Percentiles rank a stretch among this genome's conserved stretches.
Conservation (phyloP, 2,329 filamentous ascomycete genomes). For the Pestalotiopsis sp. region DNA sequence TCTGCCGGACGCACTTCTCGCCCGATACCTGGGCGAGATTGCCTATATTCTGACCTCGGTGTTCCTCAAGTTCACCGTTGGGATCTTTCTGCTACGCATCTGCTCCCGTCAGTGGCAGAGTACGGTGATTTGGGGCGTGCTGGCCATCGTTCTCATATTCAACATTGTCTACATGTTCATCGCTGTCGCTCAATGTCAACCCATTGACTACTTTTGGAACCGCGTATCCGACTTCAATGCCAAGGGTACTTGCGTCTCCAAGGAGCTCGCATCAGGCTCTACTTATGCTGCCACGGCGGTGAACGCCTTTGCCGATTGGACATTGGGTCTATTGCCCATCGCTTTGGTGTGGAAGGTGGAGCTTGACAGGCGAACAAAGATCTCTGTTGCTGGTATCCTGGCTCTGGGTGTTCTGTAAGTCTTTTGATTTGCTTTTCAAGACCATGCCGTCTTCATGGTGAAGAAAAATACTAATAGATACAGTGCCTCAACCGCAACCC, state of each 20-base stretch:
- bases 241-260: constrained; percentile 35
- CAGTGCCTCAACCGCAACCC: constrained; percentile 43
- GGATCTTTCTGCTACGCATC: constrained; percentile 42
- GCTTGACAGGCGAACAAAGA: constrained; percentile 36
- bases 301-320: constrained; percentile 38
- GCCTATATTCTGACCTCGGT: constrained; percentile 42
- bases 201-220: constrained; percentile 41
- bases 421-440: neutral
- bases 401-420: constrained; percentile 42
- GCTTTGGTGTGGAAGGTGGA: constrained; percentile 39
- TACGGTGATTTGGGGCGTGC: constrained; percentile 34
- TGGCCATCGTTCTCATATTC: constrained; percentile 35
- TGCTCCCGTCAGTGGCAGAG: constrained; percentile 35
- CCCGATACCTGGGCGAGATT: constrained; percentile 40
- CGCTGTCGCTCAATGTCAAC: constrained; percentile 41
- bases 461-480: neutral
- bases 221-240: constrained; percentile 29
- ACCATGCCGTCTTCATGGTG: neutral
- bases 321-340: constrained; percentile 38
- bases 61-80: constrained; percentile 40
- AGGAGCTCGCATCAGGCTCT: constrained; percentile 30
- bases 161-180: constrained; percentile 39
- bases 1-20: constrained; percentile 26
- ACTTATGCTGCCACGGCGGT: constrained; percentile 39
- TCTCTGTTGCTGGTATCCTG: constrained; percentile 33